Evolutionary conservation across 2,329 filamentous ascomycete species (phyloP).

Genomic region (Alternaria triticina): DNA sequence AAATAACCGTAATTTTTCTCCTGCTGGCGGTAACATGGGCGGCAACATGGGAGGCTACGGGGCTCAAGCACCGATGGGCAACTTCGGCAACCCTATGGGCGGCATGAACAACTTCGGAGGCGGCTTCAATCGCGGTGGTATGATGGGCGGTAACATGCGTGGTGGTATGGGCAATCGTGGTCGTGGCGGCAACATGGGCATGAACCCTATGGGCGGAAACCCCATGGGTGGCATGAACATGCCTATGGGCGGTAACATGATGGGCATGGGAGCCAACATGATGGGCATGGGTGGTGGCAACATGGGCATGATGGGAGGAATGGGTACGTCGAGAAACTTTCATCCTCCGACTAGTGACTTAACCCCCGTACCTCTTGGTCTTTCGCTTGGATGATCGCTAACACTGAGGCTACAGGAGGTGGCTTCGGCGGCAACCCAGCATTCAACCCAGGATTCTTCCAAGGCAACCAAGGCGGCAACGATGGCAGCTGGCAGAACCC

Average conservation of each 20-base stretch:
- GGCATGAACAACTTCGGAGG: conserved; percentile 49
- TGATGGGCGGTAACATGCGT: conserved; percentile 46
- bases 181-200: conserved; percentile 46
- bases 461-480: conserved; percentile 53
- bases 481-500: conserved; percentile 75
- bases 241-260: conserved; percentile 47
- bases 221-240: conserved; percentile 49
- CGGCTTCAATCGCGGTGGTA: conserved; percentile 52
- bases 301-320: conserved; percentile 45
- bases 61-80: conserved; percentile 49
- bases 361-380: neutral
- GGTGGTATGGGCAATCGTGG: conserved; percentile 57
- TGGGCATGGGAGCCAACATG: conserved; percentile 49
- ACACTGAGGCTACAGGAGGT: conserved; percentile 18
- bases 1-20: conserved; percentile 47
- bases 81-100: conserved; percentile 51
- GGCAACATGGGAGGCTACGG: conserved; percentile 56
- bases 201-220: conserved; percentile 44
- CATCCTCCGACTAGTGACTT: conserved; percentile 7
- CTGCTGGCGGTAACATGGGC: conserved; percentile 43
- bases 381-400: conserved; percentile 6
- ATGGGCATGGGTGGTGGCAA: conserved; percentile 43
- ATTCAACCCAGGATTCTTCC: conserved; percentile 78
- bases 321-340: conserved; percentile 34
- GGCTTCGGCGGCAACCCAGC: conserved; percentile 71